Evolutionary conservation across 768 basidiomycete species (phyloP), one percentile per base, ranked within the genome.

Genomic region (Calvatia gigantea): DNA sequence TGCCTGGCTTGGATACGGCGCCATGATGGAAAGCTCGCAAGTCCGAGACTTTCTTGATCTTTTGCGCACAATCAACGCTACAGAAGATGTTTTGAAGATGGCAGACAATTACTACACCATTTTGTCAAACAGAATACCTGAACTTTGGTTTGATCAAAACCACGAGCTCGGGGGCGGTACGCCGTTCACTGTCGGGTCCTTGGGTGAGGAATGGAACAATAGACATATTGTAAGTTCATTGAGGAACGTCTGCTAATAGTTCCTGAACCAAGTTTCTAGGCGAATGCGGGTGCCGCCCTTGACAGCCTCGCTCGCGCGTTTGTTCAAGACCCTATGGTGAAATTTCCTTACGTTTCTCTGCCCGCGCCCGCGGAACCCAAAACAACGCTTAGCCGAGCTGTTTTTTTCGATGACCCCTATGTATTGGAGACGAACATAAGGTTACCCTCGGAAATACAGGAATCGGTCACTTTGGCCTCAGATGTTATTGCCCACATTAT

Each of bases 21-120:
- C 84, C 5, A 75, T 87, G 52, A 65, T 87, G 54, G 70, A 61
- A 55, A 73, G 72, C 45, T 71, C 73, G 17, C 67, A 69, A 51
- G 77, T 72, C 14, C 65, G 69, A 14, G 69, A 72, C 15, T 88
- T 86, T 62, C 65, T 86, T 15, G 64, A 68, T 12, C 72, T 86
- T 39, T 64, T 86, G 59, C 54, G 69, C 3, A 51, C 51, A 15
- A 66, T 85, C 32, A 72, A 79, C 32, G 66, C 75, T 35, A 73
- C 80, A 0, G 65, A 73, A 3, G 80, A 81, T 33, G 77, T 85
- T 59, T 68, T 74, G 61, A 74, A 78, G 60, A 87, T 86, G 84
- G 83, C 85, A 3, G 87, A 88, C 63, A 88, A 88, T 58, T 86
- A 86, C 60, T 88, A 79, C 62, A 73, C 84, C 1, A 69, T 88